phyloP scores from a whole-genome alignment of 108 stramenopile species.

The Cylindrotheca fusiformis region DNA sequence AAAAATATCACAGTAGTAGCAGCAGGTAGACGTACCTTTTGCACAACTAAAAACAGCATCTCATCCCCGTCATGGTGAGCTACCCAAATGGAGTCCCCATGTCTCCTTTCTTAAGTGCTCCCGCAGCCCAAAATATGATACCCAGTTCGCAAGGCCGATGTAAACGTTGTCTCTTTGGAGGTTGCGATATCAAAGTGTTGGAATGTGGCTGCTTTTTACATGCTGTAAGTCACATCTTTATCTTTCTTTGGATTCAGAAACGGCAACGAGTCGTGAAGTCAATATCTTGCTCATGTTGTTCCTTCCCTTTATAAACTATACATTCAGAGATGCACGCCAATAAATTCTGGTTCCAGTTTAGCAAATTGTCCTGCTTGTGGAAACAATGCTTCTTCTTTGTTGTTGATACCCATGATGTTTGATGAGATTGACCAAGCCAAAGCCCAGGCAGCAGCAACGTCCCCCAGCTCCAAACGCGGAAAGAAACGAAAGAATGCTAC shows the following conservation, averaged over 20 bases:
- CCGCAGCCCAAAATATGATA: not conserved
- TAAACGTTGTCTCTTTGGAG: conserved; percentile 20
- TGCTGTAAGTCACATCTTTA: conserved; percentile 26
- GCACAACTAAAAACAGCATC: too few species aligned
- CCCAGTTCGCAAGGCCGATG: conserved; percentile 3
- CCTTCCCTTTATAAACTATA: not conserved
- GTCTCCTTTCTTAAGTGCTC: not conserved
- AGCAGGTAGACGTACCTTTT: too few species aligned
- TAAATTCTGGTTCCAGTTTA: conserved; percentile 15
- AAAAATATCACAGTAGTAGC: too few species aligned
- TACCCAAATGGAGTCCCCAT: too few species aligned
- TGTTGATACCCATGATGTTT: conserved; percentile 50
- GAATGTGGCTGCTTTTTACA: conserved; percentile 38
- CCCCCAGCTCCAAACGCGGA: conserved; percentile 41
- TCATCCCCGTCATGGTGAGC: too few species aligned
- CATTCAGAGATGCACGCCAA: conserved; percentile 42
- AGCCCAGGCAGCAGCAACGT: conserved; percentile 38
- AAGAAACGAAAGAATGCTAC: conserved; percentile 58
- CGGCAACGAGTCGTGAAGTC: too few species aligned
- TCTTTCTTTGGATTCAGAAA: too few species aligned
- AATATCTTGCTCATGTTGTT: not conserved
- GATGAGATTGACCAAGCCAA: conserved; percentile 50
- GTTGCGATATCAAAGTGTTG: conserved; percentile 32
- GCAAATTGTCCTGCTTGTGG: conserved; percentile 35
- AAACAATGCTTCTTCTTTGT: conserved; percentile 12